Conservation (phyloP, 108 stramenopile genomes). For the Cylindrotheca closterium region DNA sequence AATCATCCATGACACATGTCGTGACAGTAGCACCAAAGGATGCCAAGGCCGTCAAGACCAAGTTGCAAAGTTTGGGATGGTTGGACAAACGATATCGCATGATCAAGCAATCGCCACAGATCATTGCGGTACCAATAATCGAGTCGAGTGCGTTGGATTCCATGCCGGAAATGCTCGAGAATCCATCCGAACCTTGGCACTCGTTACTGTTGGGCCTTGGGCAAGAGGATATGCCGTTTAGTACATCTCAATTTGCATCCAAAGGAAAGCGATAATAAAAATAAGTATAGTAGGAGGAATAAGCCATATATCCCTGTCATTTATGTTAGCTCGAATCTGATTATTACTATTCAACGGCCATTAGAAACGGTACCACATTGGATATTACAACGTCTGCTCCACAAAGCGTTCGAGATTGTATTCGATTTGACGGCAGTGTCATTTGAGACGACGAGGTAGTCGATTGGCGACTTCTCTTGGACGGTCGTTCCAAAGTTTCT, state of each 20-base stretch:
- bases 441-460: too few relatives aligned
- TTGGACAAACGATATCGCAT: constrained; percentile 73
- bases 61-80: constrained; percentile 42
- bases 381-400: not conserved
- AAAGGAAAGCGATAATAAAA: constrained; percentile 6
- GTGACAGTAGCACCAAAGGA: constrained; percentile 51
- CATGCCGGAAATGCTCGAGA: not conserved
- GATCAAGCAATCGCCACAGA: constrained; percentile 14
- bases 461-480: too few relatives aligned
- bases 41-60: constrained; percentile 59
- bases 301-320: too few relatives aligned
- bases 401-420: not conserved
- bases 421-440: too few relatives aligned
- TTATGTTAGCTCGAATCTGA: too few relatives aligned
- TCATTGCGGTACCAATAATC: constrained; percentile 58
- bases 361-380: too few relatives aligned
- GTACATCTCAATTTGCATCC: constrained; percentile 34
- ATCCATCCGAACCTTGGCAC: not conserved
- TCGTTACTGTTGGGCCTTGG: constrained; percentile 6
- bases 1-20: constrained; percentile 21
- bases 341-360: too few relatives aligned
- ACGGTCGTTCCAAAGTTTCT: too few relatives aligned
- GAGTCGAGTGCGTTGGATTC: constrained; percentile 1
- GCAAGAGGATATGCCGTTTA: constrained; percentile 28
- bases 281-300: too few relatives aligned